These are phyloP conservation scores for Malbranchea cinnamomea DNA, from an alignment of 2,329 filamentous ascomycete genomes.

Conservation along the genomic window DNA sequence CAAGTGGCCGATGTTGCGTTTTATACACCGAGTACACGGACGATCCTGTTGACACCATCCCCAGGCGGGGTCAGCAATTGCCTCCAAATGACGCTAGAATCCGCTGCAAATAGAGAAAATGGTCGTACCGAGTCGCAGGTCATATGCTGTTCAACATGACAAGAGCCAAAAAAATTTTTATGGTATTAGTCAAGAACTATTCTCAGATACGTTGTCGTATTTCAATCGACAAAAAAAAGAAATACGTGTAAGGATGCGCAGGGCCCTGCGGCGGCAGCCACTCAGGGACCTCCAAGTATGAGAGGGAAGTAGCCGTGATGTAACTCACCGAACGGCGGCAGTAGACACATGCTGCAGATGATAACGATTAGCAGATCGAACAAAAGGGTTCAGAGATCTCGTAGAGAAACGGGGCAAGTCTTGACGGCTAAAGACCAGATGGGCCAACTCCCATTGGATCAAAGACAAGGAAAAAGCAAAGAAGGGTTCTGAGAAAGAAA, in stretches of 20 bases:
- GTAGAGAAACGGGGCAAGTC: constrained; percentile 3
- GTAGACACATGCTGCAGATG: constrained; percentile 65
- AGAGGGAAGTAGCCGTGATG: constrained; percentile 10
- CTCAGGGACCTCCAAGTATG: constrained; percentile 14
- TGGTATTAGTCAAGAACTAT: no score
- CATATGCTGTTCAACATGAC: constrained; percentile 56
- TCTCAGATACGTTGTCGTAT: no score
- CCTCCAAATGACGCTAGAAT: constrained; percentile 5
- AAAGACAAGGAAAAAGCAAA: constrained; percentile 9
- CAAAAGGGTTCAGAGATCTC: constrained; percentile 7
- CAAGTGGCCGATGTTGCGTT: constrained; percentile 94
- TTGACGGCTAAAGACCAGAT: not conserved
- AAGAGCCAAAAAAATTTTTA: constrained; percentile 13
- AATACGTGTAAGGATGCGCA: constrained; percentile 12
- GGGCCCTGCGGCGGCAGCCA: constrained; percentile 11
- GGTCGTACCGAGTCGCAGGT: constrained; percentile 71
- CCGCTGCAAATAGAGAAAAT: constrained; percentile 1
- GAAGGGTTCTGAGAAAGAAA: constrained; percentile 11
- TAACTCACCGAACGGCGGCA: constrained; percentile 76
- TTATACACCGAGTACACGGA: constrained; percentile 93
- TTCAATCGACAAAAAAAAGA: no score
- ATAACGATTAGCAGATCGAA: constrained; percentile 23
- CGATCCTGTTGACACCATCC: constrained; percentile 53
- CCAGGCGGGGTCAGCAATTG: constrained; percentile 2
- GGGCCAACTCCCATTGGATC: no score